These are phyloP conservation scores for Ceratocystis destructans DNA, from an alignment of 2,329 filamentous ascomycete genomes.

Conservation along the genomic window DNA sequence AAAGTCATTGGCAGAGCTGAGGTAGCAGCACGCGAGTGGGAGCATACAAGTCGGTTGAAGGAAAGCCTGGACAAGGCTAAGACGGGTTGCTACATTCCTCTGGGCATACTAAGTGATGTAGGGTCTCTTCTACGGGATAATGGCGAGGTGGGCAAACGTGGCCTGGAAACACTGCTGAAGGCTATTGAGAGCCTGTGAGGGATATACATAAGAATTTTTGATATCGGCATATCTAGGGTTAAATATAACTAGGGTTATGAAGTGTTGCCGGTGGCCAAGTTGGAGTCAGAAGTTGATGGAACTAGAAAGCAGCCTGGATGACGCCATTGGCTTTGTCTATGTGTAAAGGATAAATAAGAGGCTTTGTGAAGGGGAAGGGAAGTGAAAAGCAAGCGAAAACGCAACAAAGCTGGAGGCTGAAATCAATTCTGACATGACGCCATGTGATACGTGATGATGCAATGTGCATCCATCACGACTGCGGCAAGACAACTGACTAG, in stretches of 20 bases:
- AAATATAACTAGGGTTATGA: neutral
- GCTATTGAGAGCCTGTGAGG: constrained; percentile 41
- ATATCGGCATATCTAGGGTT: neutral
- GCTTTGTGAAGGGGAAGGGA: neutral
- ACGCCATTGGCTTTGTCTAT: neutral
- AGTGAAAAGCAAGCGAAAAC: neutral
- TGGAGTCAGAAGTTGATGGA: neutral
- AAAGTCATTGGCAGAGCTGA: constrained; percentile 79
- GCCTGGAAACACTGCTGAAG: constrained; percentile 44
- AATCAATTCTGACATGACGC: neutral
- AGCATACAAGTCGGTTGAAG: constrained; percentile 82
- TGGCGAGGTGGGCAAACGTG: constrained; percentile 35
- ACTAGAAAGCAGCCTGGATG: neutral
- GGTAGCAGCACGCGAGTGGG: constrained; percentile 79
- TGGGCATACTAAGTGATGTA: constrained; percentile 80
- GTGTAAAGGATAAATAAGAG: neutral
- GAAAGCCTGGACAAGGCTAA: constrained; percentile 74
- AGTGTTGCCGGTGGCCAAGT: neutral
- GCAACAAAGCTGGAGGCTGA: neutral
- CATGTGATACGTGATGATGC: neutral
- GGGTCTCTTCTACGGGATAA: constrained; percentile 56
- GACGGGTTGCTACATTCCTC: constrained; percentile 64
- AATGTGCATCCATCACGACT: neutral
- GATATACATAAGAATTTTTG: neutral
- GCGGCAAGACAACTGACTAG: neutral